These are phyloP conservation scores for Bacterosira constricta DNA, from an alignment of 108 stramenopile genomes.

Conservation along the genomic window DNA sequence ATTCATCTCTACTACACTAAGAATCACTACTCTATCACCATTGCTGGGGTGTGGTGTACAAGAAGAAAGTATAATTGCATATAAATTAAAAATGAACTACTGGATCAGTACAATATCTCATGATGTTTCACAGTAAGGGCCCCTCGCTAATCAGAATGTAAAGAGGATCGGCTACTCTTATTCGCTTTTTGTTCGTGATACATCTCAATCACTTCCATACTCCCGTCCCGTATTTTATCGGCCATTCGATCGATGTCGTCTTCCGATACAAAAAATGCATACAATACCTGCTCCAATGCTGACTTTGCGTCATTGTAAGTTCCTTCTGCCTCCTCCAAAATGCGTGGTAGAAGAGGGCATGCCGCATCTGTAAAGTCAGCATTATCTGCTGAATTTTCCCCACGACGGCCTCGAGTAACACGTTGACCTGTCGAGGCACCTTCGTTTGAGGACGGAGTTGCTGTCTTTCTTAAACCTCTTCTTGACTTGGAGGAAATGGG, in stretches of 20 bases:
- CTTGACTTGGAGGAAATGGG: background rate
- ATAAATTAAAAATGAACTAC: too few species aligned
- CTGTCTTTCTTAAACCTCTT: background rate
- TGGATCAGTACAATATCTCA: too few species aligned
- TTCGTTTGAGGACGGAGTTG: background rate
- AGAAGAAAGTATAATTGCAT: too few species aligned
- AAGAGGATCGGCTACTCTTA: too few species aligned
- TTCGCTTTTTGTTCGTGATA: background rate
- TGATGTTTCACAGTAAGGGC: too few species aligned
- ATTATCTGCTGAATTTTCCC: background rate
- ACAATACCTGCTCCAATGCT: constrained; percentile 28
- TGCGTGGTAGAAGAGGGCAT: constrained; percentile 6
- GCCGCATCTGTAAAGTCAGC: too few species aligned
- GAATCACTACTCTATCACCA: too few species aligned
- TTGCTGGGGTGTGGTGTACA: too few species aligned
- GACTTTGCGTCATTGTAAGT: constrained; percentile 20
- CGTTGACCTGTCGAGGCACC: background rate
- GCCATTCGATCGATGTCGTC: constrained; percentile 36
- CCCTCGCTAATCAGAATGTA: too few species aligned
- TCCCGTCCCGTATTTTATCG: constrained; percentile 29
- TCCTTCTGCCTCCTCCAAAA: constrained; percentile 17
- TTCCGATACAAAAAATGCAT: constrained; percentile 26
- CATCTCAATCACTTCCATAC: constrained; percentile 1
- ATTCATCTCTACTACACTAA: too few species aligned
- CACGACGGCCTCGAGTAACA: background rate